These are phyloP conservation scores for Avena atlantica DNA, from an alignment of 176 grass and related monocot species.

Conservation along the genomic window DNA sequence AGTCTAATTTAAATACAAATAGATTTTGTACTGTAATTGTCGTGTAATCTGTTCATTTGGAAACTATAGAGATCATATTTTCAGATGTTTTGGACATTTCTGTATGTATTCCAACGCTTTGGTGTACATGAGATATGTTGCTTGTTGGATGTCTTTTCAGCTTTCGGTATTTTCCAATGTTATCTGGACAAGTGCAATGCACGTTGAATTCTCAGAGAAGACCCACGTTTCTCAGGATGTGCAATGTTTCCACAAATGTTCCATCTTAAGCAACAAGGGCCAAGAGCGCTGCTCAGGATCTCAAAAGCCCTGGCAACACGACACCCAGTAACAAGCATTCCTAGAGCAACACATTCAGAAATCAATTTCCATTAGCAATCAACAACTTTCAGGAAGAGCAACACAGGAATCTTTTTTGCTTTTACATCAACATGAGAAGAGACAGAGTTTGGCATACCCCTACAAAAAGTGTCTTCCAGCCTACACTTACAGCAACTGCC, in stretches of 20 bases:
- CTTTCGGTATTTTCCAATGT: too few relatives aligned
- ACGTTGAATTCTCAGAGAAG: too few relatives aligned
- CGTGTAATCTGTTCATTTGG: not conserved
- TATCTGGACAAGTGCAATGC: too few relatives aligned
- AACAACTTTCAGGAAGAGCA: constrained; percentile 16
- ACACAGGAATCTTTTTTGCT: not conserved
- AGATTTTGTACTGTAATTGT: not conserved
- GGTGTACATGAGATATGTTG: not conserved
- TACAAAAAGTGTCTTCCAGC: constrained; percentile 12
- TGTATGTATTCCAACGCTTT: not conserved
- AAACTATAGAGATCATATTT: not conserved
- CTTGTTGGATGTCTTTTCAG: not conserved
- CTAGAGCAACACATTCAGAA: not conserved
- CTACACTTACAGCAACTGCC: constrained; percentile 25
- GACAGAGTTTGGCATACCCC: constrained; percentile 26
- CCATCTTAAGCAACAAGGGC: not conserved
- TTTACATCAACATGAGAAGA: constrained; percentile 16
- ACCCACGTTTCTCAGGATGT: not conserved
- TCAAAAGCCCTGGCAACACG: not conserved
- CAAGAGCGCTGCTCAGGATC: not conserved
- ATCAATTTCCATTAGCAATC: constrained; percentile 21
- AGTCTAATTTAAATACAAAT: too few relatives aligned
- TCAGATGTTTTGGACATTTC: not conserved
- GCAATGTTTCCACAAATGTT: not conserved
- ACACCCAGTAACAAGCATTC: not conserved